A percentile compares a stretch with the other conserved stretches of the same genome.
Conservation (phyloP, 805 yeast species). For the Cyberlindnera americana region DNA sequence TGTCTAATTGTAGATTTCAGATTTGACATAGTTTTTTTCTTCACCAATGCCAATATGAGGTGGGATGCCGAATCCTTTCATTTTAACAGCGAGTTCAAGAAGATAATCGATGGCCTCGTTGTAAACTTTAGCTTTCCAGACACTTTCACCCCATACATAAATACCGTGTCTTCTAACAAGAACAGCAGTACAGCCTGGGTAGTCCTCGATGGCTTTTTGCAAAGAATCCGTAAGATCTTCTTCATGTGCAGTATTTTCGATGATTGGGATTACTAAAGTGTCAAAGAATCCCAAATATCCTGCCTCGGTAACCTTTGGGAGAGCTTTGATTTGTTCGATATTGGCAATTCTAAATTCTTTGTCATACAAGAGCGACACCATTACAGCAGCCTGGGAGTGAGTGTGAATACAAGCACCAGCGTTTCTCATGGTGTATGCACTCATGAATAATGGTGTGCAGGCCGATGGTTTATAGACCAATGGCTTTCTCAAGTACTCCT, state of each 20-base stretch:
- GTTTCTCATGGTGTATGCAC: slow-evolving; percentile 58
- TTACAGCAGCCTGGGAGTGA: slow-evolving; percentile 85
- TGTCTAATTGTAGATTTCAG: slow-evolving; percentile 22
- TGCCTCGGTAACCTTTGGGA: slow-evolving; percentile 48
- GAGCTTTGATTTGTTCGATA: slow-evolving; percentile 90
- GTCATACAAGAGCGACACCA: slow-evolving; percentile 68
- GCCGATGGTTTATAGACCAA: slow-evolving; percentile 78
- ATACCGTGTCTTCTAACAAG: slow-evolving; percentile 92
- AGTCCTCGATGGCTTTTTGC: slow-evolving; percentile 56
- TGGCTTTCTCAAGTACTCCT: slow-evolving; percentile 59
- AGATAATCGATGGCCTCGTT: slow-evolving; percentile 92
- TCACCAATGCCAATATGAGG: slow-evolving; percentile 37
- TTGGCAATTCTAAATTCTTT: slow-evolving; percentile 72
- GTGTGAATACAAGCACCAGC: slow-evolving; percentile 96
- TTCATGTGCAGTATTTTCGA: slow-evolving; percentile 87
- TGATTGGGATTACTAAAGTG: slow-evolving; percentile 79
- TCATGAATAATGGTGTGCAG: slow-evolving; percentile 84
- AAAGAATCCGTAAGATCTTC: slow-evolving; percentile 72
- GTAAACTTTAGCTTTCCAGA: slow-evolving; percentile 89
- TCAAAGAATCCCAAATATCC: slow-evolving; percentile 74
- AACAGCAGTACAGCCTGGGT: slow-evolving; percentile 82
- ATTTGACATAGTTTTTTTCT: slow-evolving; percentile 28
- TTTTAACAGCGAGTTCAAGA: slow-evolving; percentile 78
- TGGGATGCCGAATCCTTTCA: slow-evolving; percentile 68
- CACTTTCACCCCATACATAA: slow-evolving; percentile 93